Percentiles rank a stretch among this genome's conserved stretches.
These are phyloP conservation scores for Golovinomyces cichoracearum DNA, from an alignment of 2,329 filamentous ascomycete species.

Conservation along the genomic window DNA sequence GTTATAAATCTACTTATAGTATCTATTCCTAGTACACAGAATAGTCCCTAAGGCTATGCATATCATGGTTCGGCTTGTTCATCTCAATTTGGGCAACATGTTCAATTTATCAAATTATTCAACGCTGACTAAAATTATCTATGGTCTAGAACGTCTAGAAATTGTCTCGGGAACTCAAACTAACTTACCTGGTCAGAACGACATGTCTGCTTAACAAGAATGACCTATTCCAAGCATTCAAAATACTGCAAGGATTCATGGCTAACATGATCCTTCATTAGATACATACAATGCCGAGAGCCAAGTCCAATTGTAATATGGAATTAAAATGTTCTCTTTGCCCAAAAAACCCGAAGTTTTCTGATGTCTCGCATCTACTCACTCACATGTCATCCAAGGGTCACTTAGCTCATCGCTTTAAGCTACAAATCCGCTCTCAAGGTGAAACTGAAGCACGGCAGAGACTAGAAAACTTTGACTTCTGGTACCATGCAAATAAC, in stretches of 20 bases:
- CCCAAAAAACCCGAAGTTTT: slow-evolving; percentile 54
- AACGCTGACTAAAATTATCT: not conserved
- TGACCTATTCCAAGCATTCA: not conserved
- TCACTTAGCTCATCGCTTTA: slow-evolving; percentile 67
- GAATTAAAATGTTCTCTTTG: slow-evolving; percentile 64
- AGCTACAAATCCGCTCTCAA: slow-evolving; percentile 45
- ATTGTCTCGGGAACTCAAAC: not conserved
- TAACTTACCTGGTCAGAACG: not conserved
- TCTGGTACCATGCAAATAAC: slow-evolving; percentile 49
- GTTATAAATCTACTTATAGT: not conserved
- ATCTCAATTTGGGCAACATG: not conserved
- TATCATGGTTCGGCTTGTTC: not conserved
- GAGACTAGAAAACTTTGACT: slow-evolving; percentile 41
- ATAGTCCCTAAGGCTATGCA: not conserved
- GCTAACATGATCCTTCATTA: not conserved
- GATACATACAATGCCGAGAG: slow-evolving; percentile 7
- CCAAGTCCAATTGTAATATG: slow-evolving; percentile 18
- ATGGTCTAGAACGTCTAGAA: not conserved
- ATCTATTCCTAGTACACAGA: not conserved
- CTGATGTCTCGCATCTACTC: slow-evolving; percentile 71
- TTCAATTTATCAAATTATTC: not conserved
- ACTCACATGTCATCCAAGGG: slow-evolving; percentile 83
- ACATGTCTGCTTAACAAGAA: not conserved
- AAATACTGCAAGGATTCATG: too few relatives aligned
- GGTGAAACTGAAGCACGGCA: slow-evolving; percentile 38